Evolutionary conservation across 306 rosid genomes (phyloP).

Genomic region (Vachellia collinsii): DNA sequence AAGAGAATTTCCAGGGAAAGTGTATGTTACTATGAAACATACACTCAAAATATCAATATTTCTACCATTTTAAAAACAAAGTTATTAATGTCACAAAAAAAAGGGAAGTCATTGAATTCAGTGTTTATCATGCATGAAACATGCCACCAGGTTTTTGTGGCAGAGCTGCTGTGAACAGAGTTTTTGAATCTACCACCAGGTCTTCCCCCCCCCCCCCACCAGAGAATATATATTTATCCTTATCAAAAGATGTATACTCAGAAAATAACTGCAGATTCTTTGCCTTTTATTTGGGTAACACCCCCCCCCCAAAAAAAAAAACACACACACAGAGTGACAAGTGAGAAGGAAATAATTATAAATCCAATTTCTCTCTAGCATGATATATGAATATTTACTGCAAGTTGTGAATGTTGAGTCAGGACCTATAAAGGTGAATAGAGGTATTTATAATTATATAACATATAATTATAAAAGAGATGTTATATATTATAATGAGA

Average conservation of each 20-base stretch:
- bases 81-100: no score
- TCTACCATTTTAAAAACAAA: not conserved
- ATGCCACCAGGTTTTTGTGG: not conserved
- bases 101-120: not conserved
- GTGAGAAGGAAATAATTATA: not conserved
- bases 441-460: no score
- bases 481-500: not conserved
- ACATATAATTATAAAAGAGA: not conserved
- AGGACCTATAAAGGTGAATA: not conserved
- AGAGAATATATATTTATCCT: not conserved
- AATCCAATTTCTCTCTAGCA: not conserved
- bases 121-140: not conserved
- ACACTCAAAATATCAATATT: not conserved
- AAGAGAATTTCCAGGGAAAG: conserved; percentile 13
- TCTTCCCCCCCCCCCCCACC: not conserved
- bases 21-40: conserved; percentile 18
- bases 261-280: not conserved
- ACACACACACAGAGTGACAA: not conserved
- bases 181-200: not conserved
- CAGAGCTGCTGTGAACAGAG: not conserved
- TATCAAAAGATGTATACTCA: not conserved
- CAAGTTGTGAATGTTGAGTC: not conserved
- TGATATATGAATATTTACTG: not conserved
- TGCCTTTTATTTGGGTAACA: not conserved
- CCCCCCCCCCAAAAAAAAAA: not conserved